A percentile compares a stretch with the other conserved stretches of the same genome.
phyloP scores from a whole-genome alignment of 192 early-diverging fungal species.

The Linnemannia schmuckeri region DNA sequence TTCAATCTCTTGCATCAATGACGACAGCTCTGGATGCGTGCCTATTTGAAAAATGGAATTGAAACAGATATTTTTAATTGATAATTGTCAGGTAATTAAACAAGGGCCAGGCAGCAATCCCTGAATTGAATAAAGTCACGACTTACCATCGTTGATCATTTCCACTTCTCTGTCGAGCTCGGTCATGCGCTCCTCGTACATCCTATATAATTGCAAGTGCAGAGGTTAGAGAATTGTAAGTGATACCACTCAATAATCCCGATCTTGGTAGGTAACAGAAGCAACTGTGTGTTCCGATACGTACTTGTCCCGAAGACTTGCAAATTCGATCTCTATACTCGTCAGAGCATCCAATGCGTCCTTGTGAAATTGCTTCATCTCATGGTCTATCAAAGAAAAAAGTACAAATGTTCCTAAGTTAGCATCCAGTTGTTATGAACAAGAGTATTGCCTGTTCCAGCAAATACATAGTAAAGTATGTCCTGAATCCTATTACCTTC shows the following conservation, averaged over 20 bases:
- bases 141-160: slow-evolving; percentile 64
- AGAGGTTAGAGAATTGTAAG: not conserved
- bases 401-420: not conserved
- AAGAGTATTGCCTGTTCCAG: not conserved
- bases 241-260: not conserved
- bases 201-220: slow-evolving; percentile 35
- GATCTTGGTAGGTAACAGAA: not conserved
- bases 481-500: slow-evolving; percentile 3
- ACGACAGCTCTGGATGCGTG: slow-evolving; percentile 65
- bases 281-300: not conserved
- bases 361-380: slow-evolving; percentile 62
- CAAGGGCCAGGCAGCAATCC: not conserved
- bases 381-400: slow-evolving; percentile 38
- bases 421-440: not conserved
- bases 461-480: not conserved
- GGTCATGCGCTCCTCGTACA: slow-evolving; percentile 69
- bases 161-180: slow-evolving; percentile 65
- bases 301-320: slow-evolving; percentile 68
- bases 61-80: not conserved
- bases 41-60: slow-evolving; percentile 20
- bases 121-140: not conserved
- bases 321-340: slow-evolving; percentile 70
- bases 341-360: slow-evolving; percentile 66
- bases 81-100: not conserved
- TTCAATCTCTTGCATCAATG: slow-evolving; percentile 67